These are phyloP conservation scores for Kockiozyma suomiensis DNA, from an alignment of 805 yeast species.

Conservation along the genomic window DNA sequence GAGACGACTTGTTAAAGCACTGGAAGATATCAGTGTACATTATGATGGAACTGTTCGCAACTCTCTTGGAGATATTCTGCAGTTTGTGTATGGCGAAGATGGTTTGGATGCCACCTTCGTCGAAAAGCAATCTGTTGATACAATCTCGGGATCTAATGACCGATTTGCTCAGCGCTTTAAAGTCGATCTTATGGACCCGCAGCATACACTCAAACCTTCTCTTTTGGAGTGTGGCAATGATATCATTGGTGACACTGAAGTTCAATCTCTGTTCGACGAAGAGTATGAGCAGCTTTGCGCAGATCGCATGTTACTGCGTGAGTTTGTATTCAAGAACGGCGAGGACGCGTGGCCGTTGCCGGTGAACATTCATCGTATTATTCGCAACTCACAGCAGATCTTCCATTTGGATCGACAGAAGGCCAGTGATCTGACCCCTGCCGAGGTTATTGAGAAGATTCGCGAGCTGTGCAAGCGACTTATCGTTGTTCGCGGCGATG, in stretches of 20 bases:
- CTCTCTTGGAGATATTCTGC: constrained; percentile 94
- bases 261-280: constrained; percentile 77
- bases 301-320: constrained; percentile 81
- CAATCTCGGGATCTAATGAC: constrained; percentile 88
- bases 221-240: constrained; percentile 87
- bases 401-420: constrained; percentile 89
- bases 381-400: constrained; percentile 96
- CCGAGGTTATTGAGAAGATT: constrained; percentile 76
- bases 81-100: constrained; percentile 97
- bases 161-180: constrained; percentile 82
- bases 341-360: constrained; percentile 98
- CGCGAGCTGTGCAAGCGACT: constrained; percentile 66
- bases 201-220: constrained; percentile 65
- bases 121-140: constrained; percentile 92
- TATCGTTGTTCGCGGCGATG: constrained; percentile 79
- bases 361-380: constrained; percentile 91
- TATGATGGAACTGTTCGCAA: constrained; percentile 98
- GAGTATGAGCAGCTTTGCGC: constrained; percentile 76
- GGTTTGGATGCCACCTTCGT: constrained; percentile 98
- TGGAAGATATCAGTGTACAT: constrained; percentile 96
- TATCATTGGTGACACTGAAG: constrained; percentile 81
- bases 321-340: constrained; percentile 83
- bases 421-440: constrained; percentile 86
- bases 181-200: constrained; percentile 77
- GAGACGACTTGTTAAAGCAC: constrained; percentile 94